phyloP scores from a whole-genome alignment of 306 rosid species.

The Biancaea sappan region DNA sequence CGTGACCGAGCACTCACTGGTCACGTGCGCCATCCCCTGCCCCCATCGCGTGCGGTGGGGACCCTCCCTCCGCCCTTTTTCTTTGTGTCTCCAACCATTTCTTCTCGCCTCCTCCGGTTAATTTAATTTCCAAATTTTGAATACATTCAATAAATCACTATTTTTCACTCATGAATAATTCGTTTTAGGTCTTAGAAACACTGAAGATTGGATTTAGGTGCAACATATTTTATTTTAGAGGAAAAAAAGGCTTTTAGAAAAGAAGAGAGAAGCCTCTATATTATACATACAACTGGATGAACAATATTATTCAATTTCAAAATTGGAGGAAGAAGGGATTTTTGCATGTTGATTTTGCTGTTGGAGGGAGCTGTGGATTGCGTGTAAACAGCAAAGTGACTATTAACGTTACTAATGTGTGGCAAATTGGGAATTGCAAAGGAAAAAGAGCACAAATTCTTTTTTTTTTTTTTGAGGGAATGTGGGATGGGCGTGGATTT shows the following conservation, averaged over 20 bases:
- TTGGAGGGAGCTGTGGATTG: neutral
- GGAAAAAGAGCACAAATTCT: no score
- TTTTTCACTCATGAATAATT: no score
- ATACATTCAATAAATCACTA: no score
- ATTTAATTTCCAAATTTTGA: no score
- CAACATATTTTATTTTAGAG: no score
- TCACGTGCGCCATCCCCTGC: slow-evolving; percentile 62
- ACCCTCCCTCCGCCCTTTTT: slow-evolving; percentile 17
- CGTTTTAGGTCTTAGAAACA: no score
- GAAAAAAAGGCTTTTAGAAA: no score
- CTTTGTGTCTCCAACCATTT: neutral
- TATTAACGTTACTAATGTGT: neutral
- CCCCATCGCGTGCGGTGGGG: slow-evolving; percentile 80
- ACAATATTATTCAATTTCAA: no score
- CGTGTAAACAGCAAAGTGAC: neutral
- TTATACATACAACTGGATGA: neutral
- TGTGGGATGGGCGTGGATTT: slow-evolving; percentile 16
- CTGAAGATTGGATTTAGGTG: no score
- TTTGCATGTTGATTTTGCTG: neutral
- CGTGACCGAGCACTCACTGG: slow-evolving; percentile 46
- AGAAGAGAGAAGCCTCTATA: neutral
- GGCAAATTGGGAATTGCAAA: neutral
- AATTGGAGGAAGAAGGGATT: neutral
- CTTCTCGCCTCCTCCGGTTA: no score
- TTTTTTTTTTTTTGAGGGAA: neutral